Percentiles rank a stretch among this genome's conserved stretches.
phyloP scores from a whole-genome alignment of 169 alveolate genomes.

The Plasmodium vivax region DNA sequence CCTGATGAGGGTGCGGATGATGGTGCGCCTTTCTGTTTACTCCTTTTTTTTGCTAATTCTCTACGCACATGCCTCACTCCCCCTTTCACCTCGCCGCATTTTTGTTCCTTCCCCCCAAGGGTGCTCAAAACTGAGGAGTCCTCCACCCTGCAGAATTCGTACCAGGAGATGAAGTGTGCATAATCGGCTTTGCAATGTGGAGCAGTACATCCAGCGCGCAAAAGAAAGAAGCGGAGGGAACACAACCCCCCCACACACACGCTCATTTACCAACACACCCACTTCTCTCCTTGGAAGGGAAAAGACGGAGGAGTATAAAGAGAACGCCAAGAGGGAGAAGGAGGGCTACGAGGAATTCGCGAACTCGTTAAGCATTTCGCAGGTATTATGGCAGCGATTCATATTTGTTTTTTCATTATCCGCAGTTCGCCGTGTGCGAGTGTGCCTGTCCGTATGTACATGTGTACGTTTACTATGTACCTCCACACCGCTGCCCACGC shows the following conservation, averaged over 20 bases:
- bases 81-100: neutral
- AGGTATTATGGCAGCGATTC: neutral
- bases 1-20: neutral
- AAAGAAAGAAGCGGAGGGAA: neutral
- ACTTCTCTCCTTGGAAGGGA: conserved; percentile 1
- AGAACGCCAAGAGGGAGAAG: neutral
- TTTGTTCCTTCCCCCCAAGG: conserved; percentile 21
- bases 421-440: neutral
- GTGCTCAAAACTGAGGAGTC: conserved; percentile 73
- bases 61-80: neutral
- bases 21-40: neutral
- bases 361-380: conserved; percentile 14
- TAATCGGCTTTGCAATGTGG: neutral
- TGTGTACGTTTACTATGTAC: neutral
- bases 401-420: neutral
- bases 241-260: neutral
- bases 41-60: neutral
- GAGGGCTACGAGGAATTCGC: conserved; percentile 18
- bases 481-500: neutral
- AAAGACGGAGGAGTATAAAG: conserved; percentile 28
- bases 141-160: conserved; percentile 45
- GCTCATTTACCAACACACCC: neutral
- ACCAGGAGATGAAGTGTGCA: conserved; percentile 35
- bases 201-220: neutral
- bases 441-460: neutral